Conservation (phyloP, 495 filamentous ascomycete species). For the Aspergillus cristatus region DNA sequence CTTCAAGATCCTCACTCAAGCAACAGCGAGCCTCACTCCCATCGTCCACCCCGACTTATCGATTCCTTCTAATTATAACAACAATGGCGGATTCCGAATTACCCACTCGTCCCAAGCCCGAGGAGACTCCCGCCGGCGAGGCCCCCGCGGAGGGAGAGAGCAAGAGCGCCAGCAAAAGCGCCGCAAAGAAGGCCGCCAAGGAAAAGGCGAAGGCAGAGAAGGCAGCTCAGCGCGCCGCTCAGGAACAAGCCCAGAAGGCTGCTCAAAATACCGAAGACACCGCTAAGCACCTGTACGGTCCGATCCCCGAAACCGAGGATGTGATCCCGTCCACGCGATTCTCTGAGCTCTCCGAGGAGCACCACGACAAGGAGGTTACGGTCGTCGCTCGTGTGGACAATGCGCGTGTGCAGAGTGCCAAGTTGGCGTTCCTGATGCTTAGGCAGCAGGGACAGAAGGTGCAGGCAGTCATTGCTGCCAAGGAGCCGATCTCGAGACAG, state of each 20-base stretch:
- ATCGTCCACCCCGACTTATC: background rate
- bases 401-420: slow-evolving; percentile 75
- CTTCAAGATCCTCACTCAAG: slow-evolving; percentile 5
- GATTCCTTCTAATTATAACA: slow-evolving; percentile 5
- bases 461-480: slow-evolving; percentile 64
- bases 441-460: slow-evolving; percentile 73
- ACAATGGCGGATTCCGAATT: slow-evolving; percentile 41
- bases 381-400: slow-evolving; percentile 84
- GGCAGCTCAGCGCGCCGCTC: slow-evolving; percentile 44
- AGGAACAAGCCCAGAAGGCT: slow-evolving; percentile 42
- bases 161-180: slow-evolving; percentile 50
- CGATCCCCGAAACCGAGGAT: slow-evolving; percentile 32
- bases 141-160: slow-evolving; percentile 25
- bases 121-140: slow-evolving; percentile 28
- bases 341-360: slow-evolving; percentile 41
- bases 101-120: slow-evolving; percentile 39
- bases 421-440: slow-evolving; percentile 87
- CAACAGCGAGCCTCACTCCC: slow-evolving; percentile 6
- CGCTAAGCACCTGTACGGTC: slow-evolving; percentile 62
- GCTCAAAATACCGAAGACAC: slow-evolving; percentile 54
- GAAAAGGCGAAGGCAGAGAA: slow-evolving; percentile 60
- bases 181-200: slow-evolving; percentile 58
- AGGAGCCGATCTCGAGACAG: slow-evolving; percentile 47
- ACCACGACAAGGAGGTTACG: slow-evolving; percentile 65
- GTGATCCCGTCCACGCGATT: slow-evolving; percentile 26